Conservation (phyloP, 2,329 filamentous ascomycete species). For the Cryphonectria parasitica region DNA sequence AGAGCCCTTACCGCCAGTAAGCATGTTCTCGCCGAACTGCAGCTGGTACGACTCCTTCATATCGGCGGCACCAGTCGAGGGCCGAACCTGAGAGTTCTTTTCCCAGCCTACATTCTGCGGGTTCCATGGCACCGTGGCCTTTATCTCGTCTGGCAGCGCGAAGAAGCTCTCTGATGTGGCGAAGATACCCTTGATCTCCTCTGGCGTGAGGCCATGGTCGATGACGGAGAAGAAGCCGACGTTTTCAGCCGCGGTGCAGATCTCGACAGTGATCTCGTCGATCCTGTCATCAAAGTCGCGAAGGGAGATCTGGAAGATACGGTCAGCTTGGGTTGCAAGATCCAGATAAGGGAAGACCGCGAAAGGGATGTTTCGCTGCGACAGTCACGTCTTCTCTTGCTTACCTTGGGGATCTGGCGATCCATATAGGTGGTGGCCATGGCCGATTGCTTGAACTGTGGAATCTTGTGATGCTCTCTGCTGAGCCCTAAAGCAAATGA, state of each 20-base stretch:
- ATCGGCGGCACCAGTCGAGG: constrained; percentile 58
- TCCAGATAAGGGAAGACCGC: not conserved
- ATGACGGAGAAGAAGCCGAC: constrained; percentile 62
- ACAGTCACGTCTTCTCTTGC: not conserved
- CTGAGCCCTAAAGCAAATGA: no score
- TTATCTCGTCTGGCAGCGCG: constrained; percentile 50
- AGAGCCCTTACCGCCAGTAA: constrained; percentile 29
- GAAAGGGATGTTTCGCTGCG: not conserved
- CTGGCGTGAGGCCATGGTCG: constrained; percentile 48
- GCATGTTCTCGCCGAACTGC: constrained; percentile 49
- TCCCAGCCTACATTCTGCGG: constrained; percentile 59
- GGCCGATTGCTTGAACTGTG: not conserved
- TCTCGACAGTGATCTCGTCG: constrained; percentile 55
- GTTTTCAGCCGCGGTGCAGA: constrained; percentile 58
- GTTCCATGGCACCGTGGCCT: constrained; percentile 55
- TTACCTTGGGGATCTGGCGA: constrained; percentile 28
- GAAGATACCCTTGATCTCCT: constrained; percentile 50
- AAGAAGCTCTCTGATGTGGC: constrained; percentile 50
- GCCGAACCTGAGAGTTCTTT: constrained; percentile 57
- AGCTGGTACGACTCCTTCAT: constrained; percentile 63
- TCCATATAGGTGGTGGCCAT: constrained; percentile 29
- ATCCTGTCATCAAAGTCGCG: constrained; percentile 56
- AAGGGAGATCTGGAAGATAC: constrained; percentile 53
- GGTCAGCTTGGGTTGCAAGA: not conserved
- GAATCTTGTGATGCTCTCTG: not conserved